Evolutionary conservation across 2,329 filamentous ascomycete genomes (phyloP).

Genomic region (Monilinia fructigena): DNA sequence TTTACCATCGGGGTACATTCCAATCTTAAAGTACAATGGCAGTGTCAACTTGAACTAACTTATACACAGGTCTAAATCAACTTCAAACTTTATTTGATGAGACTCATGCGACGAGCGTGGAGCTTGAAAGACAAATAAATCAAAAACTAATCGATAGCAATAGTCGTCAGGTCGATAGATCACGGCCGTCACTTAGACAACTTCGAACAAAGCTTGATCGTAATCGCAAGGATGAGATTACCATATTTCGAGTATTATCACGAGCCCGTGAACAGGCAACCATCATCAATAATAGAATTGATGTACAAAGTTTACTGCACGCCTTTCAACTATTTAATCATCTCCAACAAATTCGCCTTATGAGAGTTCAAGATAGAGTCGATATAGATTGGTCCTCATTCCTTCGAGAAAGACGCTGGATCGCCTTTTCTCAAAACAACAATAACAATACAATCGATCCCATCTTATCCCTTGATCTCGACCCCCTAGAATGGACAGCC

Average conservation of each 20-base stretch:
- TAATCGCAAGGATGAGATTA: conserved; percentile 25
- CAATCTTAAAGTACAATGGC: neutral
- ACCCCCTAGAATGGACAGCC: conserved; percentile 58
- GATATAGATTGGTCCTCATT: conserved; percentile 55
- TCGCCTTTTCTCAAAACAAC: conserved; percentile 28
- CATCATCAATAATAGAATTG: conserved; percentile 31
- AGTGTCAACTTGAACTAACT: conserved; percentile 1
- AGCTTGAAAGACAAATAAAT: conserved; percentile 21
- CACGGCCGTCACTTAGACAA: conserved; percentile 24
- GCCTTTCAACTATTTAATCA: conserved; percentile 51
- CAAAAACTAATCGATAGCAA: conserved; percentile 18
- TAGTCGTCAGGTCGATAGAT: conserved; percentile 22
- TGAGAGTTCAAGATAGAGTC: conserved; percentile 59
- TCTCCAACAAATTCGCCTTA: conserved; percentile 63
- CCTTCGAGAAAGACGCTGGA: conserved; percentile 43
- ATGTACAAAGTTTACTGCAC: conserved; percentile 29
- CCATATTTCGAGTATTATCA: conserved; percentile 28
- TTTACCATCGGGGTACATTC: conserved; percentile 52
- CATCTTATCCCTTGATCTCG: conserved; percentile 45
- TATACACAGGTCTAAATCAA: conserved; percentile 13
- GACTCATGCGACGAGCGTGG: conserved; percentile 10
- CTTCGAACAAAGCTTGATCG: conserved; percentile 23
- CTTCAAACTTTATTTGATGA: conserved; percentile 23
- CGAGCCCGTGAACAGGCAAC: conserved; percentile 33
- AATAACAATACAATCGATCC: conserved; percentile 37